These are phyloP conservation scores for Pachysolen tannophilus DNA, from an alignment of 805 yeast species.

Conservation along the genomic window DNA sequence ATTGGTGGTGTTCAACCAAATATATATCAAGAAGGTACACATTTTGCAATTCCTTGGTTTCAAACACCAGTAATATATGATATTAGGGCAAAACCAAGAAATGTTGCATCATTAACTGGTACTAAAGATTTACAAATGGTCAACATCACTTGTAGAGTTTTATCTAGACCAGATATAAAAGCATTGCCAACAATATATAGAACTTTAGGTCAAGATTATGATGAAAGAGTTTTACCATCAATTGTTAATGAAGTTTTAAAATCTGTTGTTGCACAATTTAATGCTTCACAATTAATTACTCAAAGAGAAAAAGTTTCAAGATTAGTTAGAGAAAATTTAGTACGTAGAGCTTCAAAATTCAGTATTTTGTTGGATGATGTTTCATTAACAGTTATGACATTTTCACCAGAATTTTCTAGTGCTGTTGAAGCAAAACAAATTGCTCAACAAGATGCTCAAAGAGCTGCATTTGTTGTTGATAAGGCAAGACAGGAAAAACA, in stretches of 20 bases:
- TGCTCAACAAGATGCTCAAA: conserved; percentile 98
- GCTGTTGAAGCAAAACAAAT: conserved; percentile 99
- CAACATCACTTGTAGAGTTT: conserved; percentile 95
- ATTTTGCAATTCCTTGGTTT: conserved; percentile 87
- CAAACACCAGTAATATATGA: conserved; percentile 91
- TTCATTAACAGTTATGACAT: conserved; percentile 93
- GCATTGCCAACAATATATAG: conserved; percentile 82
- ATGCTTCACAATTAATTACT: conserved; percentile 97
- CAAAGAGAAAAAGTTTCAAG: conserved; percentile 95
- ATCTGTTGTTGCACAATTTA: conserved; percentile 96
- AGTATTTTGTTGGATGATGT: conserved; percentile 89
- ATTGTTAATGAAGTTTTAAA: conserved; percentile 96
- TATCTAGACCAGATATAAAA: conserved; percentile 76
- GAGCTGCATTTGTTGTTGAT: conserved; percentile 95
- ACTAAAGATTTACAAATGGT: conserved; percentile 99
- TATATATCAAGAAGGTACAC: conserved; percentile 92
- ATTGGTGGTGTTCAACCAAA: conserved; percentile 74
- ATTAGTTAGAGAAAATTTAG: conserved; percentile 82
- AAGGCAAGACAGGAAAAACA: conserved; percentile 97
- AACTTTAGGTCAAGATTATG: conserved; percentile 91
- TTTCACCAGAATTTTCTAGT: conserved; percentile 93
- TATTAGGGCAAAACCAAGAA: conserved; percentile 95
- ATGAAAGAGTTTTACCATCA: conserved; percentile 95
- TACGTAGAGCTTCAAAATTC: conserved; percentile 87
- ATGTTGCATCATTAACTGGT: conserved; percentile 92